Conservation (phyloP, 257 asterid species). For the Solanum medicagineum region DNA sequence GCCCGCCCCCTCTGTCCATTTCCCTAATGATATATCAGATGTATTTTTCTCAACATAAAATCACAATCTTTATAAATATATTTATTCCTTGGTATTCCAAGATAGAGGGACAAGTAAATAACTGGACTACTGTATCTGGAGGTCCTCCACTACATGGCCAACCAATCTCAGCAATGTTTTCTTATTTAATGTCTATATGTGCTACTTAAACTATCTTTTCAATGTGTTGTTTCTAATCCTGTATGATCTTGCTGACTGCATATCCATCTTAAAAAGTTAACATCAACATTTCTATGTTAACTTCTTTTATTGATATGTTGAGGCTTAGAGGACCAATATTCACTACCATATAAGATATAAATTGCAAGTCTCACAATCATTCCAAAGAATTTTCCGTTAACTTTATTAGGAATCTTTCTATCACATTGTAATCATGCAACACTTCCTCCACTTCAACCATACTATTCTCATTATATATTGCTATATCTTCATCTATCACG, state of each 20-base stretch:
- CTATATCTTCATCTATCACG: background rate
- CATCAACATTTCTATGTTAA: background rate
- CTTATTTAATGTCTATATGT: background rate
- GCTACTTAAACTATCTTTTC: background rate
- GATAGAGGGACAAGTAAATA: background rate
- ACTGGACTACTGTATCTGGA: background rate
- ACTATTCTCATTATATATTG: background rate
- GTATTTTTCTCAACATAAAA: background rate
- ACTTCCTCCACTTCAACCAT: background rate
- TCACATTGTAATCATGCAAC: background rate
- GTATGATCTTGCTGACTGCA: background rate
- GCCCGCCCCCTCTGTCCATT: no score
- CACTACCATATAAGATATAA: background rate
- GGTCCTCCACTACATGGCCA: background rate
- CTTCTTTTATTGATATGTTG: background rate
- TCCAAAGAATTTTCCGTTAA: background rate
- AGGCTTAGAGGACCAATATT: background rate
- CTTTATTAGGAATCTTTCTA: background rate
- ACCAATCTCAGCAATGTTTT: background rate
- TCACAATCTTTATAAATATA: background rate
- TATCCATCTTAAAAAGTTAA: background rate
- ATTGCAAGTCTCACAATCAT: background rate
- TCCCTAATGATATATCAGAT: background rate
- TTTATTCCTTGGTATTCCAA: background rate
- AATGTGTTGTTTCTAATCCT: background rate